Evolutionary conservation across 1,139 yeast species (phyloP), one percentile per base, ranked within the genome.

Genomic region (Candida sanyaensis): DNA sequence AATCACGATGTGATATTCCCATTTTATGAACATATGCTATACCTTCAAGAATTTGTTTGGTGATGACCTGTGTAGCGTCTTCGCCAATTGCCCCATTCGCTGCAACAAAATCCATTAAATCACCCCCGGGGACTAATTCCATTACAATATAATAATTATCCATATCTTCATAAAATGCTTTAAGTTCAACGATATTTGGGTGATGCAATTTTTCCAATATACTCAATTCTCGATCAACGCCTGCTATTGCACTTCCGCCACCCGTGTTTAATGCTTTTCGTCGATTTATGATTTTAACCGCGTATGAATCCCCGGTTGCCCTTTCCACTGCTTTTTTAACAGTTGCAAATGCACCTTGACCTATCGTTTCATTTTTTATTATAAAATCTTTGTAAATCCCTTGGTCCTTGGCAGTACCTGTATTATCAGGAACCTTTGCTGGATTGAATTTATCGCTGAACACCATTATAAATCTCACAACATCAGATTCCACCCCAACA

Each of bases 121-220:
- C 99, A n/a, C 99, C 99, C 8, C 97, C 97, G 0, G 96, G 86
- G 17, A 93, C 95, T 57, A 86, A 86, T 62, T 93, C 99, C 97
- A 93, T 92, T 4, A 93, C 92, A 53, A 93, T 75, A 63, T 89
- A 93, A 64, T 89, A 89, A 58, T 80, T 82, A 50, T 86, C 88
- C 10, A 75, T 69, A 62, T 92, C 97, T 62, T 91, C 97, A 62
- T 84, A 91, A 58, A 88, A 89, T 7, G 91, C 93, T 59, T 87
- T 84, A 48, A 93, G 73, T 41, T 83, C 75, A 7, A 92, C 97
- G 38, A 93, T 88, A 52, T 91, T 83, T 4, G 95, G 91, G 64
- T 92, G 97, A 58, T 88, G 80, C 41, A 92, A 67, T 58, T 85
- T 79, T 55, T 87, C 78, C 47, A 93, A 74, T 34, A 93, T 91